Conservation (phyloP, 2,329 filamentous ascomycete species). For the Colletotrichum kahawae region DNA sequence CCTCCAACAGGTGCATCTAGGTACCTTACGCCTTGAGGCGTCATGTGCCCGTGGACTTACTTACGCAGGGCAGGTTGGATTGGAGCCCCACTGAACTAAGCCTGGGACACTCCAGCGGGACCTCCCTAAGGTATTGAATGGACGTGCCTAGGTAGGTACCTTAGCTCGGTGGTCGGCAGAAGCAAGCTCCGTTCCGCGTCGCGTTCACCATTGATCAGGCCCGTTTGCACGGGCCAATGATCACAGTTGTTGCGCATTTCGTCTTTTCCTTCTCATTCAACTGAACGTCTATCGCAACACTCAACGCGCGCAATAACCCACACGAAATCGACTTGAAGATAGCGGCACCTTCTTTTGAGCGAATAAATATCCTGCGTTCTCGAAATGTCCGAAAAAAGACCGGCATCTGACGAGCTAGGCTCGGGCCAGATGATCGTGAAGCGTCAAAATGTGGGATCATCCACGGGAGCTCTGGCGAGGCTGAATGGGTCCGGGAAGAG, state of each 20-base stretch:
- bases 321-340: not conserved
- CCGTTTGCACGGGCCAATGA: not conserved
- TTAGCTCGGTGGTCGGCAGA: slow-evolving; percentile 11
- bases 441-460: slow-evolving; percentile 73
- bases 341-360: not conserved
- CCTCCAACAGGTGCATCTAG: not conserved
- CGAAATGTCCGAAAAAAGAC: slow-evolving; percentile 92
- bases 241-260: not conserved
- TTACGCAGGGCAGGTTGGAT: not conserved
- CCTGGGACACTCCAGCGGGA: not conserved
- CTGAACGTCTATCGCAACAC: not conserved
- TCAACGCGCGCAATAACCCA: not conserved
- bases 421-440: slow-evolving; percentile 86
- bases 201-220: not conserved
- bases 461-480: slow-evolving; percentile 52
- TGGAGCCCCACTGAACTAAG: not conserved
- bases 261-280: not conserved
- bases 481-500: slow-evolving; percentile 53
- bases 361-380: not conserved
- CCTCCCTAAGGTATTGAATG: not conserved
- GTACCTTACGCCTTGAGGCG: not conserved
- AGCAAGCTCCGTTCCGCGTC: slow-evolving; percentile 16
- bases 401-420: slow-evolving; percentile 83
- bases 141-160: too few species aligned
- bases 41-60: not conserved